Percentiles rank a stretch among this genome's conserved stretches.
Conservation (phyloP, 2,329 filamentous ascomycete genomes). For the Aspergillaceae sp. region DNA sequence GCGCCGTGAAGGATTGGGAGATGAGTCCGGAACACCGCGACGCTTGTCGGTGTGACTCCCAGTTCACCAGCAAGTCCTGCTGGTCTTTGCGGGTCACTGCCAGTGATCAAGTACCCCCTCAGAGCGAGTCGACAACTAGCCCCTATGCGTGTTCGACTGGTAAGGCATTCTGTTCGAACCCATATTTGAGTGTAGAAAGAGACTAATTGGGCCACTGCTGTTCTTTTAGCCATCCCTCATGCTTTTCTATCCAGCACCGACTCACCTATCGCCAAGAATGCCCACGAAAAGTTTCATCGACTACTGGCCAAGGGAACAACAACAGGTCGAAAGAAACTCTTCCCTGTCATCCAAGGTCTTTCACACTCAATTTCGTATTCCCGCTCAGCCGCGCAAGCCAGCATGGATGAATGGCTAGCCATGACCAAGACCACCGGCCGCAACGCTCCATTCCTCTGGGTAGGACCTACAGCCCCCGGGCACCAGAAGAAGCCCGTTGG, state of each 20-base stretch:
- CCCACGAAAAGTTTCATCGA: conserved; percentile 23
- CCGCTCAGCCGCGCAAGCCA: conserved; percentile 18
- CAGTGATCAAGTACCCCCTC: conserved; percentile 16
- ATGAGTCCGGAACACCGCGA: conserved; percentile 24
- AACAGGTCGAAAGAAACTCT: conserved; percentile 28
- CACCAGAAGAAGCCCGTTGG: conserved; percentile 23
- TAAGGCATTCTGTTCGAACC: conserved; percentile 6
- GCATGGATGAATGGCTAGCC: conserved; percentile 34
- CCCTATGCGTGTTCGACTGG: conserved; percentile 14
- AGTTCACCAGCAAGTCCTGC: conserved; percentile 31
- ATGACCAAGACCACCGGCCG: conserved; percentile 27
- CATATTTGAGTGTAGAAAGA: too few relatives aligned
- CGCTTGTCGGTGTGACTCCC: conserved; percentile 33
- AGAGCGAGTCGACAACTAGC: conserved; percentile 4
- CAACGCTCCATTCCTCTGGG: conserved; percentile 36
- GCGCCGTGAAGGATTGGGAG: conserved; percentile 33
- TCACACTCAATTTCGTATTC: conserved; percentile 25
- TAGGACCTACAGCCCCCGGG: conserved; percentile 33
- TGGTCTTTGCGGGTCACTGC: conserved; percentile 14
- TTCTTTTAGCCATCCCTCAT: conserved; percentile 27
- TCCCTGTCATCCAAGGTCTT: conserved; percentile 34
- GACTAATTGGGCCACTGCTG: too few relatives aligned
- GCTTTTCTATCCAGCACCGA: conserved; percentile 26
- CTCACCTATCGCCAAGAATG: conserved; percentile 21
- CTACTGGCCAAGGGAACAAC: conserved; percentile 15